phyloP scores from a whole-genome alignment of 1,139 yeast genomes.

The Pichiaceae sp. region DNA sequence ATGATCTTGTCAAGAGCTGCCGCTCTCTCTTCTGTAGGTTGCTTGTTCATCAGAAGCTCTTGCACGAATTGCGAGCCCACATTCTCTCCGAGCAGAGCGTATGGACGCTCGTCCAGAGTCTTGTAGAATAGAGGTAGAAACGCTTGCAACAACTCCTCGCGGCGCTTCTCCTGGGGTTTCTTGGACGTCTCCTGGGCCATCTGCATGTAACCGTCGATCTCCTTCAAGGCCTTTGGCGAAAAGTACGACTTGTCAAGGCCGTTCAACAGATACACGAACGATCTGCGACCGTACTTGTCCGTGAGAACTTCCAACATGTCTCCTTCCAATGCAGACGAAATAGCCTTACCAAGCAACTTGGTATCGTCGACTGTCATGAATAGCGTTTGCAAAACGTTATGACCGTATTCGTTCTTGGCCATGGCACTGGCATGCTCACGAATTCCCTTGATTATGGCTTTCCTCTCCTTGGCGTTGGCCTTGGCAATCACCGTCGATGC shows the following conservation, averaged over 20 bases:
- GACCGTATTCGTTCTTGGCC: conserved; percentile 81
- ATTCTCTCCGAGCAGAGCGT: conserved; percentile 53
- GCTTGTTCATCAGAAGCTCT: conserved; percentile 59
- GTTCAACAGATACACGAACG: conserved; percentile 70
- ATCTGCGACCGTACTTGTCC: conserved; percentile 82
- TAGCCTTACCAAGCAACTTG: conserved; percentile 67
- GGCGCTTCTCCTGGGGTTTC: conserved; percentile 74
- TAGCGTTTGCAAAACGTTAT: conserved; percentile 66
- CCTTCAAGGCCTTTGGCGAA: conserved; percentile 58
- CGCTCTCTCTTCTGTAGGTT: conserved; percentile 41
- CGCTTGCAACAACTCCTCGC: conserved; percentile 54
- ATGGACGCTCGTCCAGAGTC: conserved; percentile 39
- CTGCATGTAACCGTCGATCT: conserved; percentile 51
- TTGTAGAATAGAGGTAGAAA: conserved; percentile 63
- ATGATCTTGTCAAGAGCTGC: conserved; percentile 48
- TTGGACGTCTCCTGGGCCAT: conserved; percentile 72
- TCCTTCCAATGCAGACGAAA: conserved; percentile 52
- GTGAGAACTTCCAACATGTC: conserved; percentile 48
- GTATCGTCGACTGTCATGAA: conserved; percentile 93
- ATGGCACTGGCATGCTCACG: conserved; percentile 67
- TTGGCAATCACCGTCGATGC: conserved; percentile 73
- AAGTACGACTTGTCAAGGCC: conserved; percentile 82
- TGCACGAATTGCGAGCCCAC: conserved; percentile 78
- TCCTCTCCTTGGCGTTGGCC: conserved; percentile 92
- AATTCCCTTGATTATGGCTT: conserved; percentile 60